Evolutionary conservation across 768 basidiomycete species (phyloP), one percentile per base, ranked within the genome.

Genomic region (Mycena filopes): DNA sequence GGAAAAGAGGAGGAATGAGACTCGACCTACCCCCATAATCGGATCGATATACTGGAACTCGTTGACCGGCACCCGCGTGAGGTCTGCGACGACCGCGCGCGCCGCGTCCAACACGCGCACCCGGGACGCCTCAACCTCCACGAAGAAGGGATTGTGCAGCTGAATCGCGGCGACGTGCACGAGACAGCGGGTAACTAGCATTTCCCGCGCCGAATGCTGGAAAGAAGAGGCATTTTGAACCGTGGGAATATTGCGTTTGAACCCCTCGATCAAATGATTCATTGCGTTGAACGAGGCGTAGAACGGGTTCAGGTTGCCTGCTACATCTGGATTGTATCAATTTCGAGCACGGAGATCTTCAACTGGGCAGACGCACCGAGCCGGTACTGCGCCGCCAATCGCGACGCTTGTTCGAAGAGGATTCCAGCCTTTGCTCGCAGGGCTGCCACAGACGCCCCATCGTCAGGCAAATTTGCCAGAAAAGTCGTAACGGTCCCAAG

Each of bases 321-420:
- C 61, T 40, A 47, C 57, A 41, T 78, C 76, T 79, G 25, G 15
- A 23, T 41, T 40, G 13, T 15, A 45, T 25, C 1, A 46, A 29
- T 18, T 15, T 46, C 3, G 21, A 11, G 0, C 3, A 10, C 4
- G 9, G 41, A n/a, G 18, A 20, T 6, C 15, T 36, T 20, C 13
- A 23, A 49, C 18, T 25, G 18, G 15, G n/a, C 56, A 68, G 29
- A 11, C 73, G 9, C 50, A 78, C 78, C 70, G n/a, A 66, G 55
- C 7, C 40, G 40, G 21, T 70, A 76, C 11, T 59, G 71, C 2
- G 67, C 55, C 0, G 69, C 65, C 4, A 77, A 28, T 21, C 63
- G 60, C 7, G 62, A 61, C 0, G 72, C 76, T 50, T 79, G 72
- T 26, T 75, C 68, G 13, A 80, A 76, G 6, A 79, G 66, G 16